Percentiles rank a stretch among this genome's conserved stretches.
Evolutionary conservation across 2,329 filamentous ascomycete species (phyloP).

Genomic region (Trichoderma koningiopsis): DNA sequence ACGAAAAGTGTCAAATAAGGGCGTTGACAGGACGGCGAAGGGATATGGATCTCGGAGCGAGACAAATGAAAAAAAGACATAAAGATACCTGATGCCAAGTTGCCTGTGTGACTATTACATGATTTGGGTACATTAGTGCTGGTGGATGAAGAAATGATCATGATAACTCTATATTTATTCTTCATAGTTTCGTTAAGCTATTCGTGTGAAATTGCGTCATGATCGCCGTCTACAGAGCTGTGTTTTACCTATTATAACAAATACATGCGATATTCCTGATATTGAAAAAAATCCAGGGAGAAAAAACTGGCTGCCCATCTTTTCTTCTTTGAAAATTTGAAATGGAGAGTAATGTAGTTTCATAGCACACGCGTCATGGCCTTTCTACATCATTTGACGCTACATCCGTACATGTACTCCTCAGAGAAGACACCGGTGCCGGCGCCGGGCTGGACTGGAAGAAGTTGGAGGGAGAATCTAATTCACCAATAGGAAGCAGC

Average conservation of each 20-base stretch:
- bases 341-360: background rate
- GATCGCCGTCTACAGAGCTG: background rate
- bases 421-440: slow-evolving; percentile 10
- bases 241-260: slow-evolving; percentile 10
- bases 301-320: background rate
- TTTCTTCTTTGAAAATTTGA: background rate
- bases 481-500: background rate
- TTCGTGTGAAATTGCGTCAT: background rate
- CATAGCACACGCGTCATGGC: background rate
- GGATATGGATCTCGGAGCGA: background rate
- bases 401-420: slow-evolving; percentile 7
- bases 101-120: background rate
- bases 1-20: background rate
- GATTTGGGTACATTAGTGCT: background rate
- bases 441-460: slow-evolving; percentile 12
- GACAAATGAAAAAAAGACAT: background rate
- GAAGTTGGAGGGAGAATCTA: slow-evolving; percentile 5
- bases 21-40: background rate
- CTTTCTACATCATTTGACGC: background rate
- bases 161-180: background rate
- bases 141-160: background rate
- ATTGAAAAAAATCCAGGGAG: background rate
- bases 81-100: background rate
- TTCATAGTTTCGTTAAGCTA: background rate
- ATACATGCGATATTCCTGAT: background rate